Base-by-base conservation (phyloP, 352 stramenopile species). In the Phytophthora sojae region DNA sequence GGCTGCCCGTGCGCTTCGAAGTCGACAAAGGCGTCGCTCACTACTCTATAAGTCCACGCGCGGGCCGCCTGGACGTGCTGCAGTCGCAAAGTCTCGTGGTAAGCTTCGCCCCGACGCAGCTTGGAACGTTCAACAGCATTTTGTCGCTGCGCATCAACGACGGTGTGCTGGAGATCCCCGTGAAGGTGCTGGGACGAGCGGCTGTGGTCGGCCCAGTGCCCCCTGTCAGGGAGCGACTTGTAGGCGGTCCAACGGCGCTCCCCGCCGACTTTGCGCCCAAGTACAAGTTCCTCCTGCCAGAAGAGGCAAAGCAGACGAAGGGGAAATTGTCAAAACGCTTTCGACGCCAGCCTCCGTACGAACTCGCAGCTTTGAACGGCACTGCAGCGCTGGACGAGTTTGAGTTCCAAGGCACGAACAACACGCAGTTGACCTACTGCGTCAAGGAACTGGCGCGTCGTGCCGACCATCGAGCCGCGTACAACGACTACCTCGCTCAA, bases 1-100 rank as follows among this genome's bases (percentile, higher is more conserved):
- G 77, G 2, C 64, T 98, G 0, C 78, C 91, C 0, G 63, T 96
- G 0, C 71, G 61, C 7, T 98, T 92, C 44, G 63, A 75, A 9
- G 80, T 97, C 42, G 55, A 74, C 1, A 90, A 84, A 37, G 61
- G 90, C 11, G 61, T 75, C 1, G 57, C 94, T 1, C 88, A 98
- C 19, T 98, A 98, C 55, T 67, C 82, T 3, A 64, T 81, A 29
- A 85, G 79, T 29, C 95, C 95, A 8, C 63, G 52, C 9, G 65
- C 55, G 7, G 94, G 95, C 0, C 78, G 82, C 1, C 68, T 98
- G 6, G 81, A 96, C n/a, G 85, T 94, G 4, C 52, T 94, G 30
- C 89, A 98, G 73, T 96, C 86, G 0, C 89, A 97, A 64, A 97
- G 76, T n/a, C 70, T 98, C 29, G 75, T 98, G 2, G 79, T 97